Base-by-base conservation (phyloP, 2,329 filamentous ascomycete genomes). In the Lachnellula subtilissima region DNA sequence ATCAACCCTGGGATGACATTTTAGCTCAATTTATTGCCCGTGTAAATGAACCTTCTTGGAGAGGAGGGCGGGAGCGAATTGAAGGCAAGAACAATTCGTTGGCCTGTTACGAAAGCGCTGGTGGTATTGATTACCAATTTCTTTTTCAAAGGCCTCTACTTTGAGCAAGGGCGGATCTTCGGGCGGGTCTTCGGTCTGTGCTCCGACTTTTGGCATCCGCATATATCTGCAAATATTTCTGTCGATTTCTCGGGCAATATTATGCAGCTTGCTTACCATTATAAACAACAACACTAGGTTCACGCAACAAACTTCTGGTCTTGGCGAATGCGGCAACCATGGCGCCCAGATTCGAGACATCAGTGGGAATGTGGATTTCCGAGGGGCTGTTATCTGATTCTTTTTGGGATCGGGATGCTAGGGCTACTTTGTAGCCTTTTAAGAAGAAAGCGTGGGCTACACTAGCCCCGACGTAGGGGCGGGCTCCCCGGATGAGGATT, bases 21-120 rank as follows among this genome's bases (percentile, higher is more conserved):
- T 0, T 56, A 61, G 60, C 77, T 77, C 23, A 74, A 58, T 9
- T 68, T 68, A 60, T 78, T 77, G 6, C 75, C 76, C 3, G 73
- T 76, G 61, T 69, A 75, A 52, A 76, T 75, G 61, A 78, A 78
- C 2, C 73, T 73, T 57, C 69, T 74, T n/a, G 70, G 66, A 4
- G 64, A 64, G 3, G 64, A 52, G 4, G 23, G 40, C 11, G 64
- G 63, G 8, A 69, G 63, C 23, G 65, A 42, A 25, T 55, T 61
- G 49, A 75, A 76, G 14, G 60, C 65, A 0, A 61, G 23, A 9
- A 65, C 65, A 1, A 75, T 70, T 59, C 75, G 67, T 62, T 76
- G 71, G 4, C 73, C 71, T 3, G 75, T 74, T 14, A 70, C 70
- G 55, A 72, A 75, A 1, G 67, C 68, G 54, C 71, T 75, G 7